phyloP scores from a whole-genome alignment of 148 eudicot species.

The Cornus kousa region DNA sequence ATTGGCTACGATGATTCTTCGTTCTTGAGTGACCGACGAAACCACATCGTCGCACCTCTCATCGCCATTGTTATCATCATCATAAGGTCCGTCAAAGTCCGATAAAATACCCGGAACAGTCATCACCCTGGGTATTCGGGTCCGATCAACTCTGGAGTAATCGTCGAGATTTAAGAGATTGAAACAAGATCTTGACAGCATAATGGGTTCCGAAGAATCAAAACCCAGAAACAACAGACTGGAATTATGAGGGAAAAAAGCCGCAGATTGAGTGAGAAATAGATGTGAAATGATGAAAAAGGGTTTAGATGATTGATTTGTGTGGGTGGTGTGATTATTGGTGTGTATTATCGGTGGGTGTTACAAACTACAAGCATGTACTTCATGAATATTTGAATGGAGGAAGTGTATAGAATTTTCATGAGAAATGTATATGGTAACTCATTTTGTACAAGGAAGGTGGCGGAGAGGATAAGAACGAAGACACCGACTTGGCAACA shows the following conservation, averaged over 20 bases:
- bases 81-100: conserved; percentile 22
- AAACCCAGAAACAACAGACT: not conserved
- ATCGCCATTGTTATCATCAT: not conserved
- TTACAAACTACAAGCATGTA: conserved; percentile 1
- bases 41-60: conserved; percentile 3
- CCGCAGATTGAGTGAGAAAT: not conserved
- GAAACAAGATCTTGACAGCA: conserved; percentile 34
- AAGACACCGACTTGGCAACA: conserved; percentile 27
- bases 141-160: conserved; percentile 25
- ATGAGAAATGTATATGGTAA: not conserved
- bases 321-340: not conserved
- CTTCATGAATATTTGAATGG: not conserved
- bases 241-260: not conserved
- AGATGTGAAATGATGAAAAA: not conserved
- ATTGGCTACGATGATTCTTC: conserved; percentile 54
- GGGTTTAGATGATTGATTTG: not conserved
- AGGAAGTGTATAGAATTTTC: not conserved
- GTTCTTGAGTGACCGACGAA: conserved; percentile 16
- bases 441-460: conserved; percentile 13
- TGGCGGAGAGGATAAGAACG: conserved; percentile 37
- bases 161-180: conserved; percentile 38
- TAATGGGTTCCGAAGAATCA: not conserved
- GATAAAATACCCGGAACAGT: conserved; percentile 51
- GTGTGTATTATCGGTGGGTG: conserved; percentile 10
- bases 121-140: conserved; percentile 42